Base-by-base conservation (phyloP, 805 yeast species). In the Wickerhamomyces queroliae region DNA sequence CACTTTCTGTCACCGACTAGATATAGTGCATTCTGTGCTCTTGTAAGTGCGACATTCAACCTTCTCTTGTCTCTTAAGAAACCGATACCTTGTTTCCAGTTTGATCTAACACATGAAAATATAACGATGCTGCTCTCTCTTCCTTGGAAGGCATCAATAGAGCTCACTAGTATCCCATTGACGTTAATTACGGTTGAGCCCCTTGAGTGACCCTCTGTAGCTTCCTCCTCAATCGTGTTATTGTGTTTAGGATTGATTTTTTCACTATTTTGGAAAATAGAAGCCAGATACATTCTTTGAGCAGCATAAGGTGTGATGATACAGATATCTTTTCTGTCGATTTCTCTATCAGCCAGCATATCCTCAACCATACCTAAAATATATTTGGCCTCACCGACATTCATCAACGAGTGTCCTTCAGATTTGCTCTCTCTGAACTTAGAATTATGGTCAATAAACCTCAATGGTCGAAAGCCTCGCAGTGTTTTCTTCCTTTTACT, bases 111-210 rank as follows among this genome's bases (percentile, higher is more conserved):
- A 49, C 90, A 76, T 2, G 91, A 78, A 45, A 87, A 67, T 8
- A 87, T 68, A 22, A 87, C 79, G 40, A 80, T 80, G 49, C 82
- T 85, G 62, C 83, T 86, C 51, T 86, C 95, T 47, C 93, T 69
- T 18, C 95, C 95, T 61, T 86, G 95, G 64, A 86, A 87, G 1
- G 95, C 93, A 58, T 87, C 95, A 15, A 87, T 80, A 0, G 87
- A 60, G 12, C 74, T 68, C 48, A 76, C 62, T 61, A 71, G 63
- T 15, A 72, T 55, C 5, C 69, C 72, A 38, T 67, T 64, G 27
- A 73, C 48, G 25, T 59, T 61, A 40, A 62, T 62, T 36, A 42
- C 40, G 7, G 42, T 46, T 0, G 52, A 39, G 27, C 48, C 46
- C 30, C 40, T 46, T n/a, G n/a, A n/a, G n/a, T n/a, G n/a, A n/a